phyloP scores from a whole-genome alignment of 208 protist species.

The Leptomonas pyrrhocoris region DNA sequence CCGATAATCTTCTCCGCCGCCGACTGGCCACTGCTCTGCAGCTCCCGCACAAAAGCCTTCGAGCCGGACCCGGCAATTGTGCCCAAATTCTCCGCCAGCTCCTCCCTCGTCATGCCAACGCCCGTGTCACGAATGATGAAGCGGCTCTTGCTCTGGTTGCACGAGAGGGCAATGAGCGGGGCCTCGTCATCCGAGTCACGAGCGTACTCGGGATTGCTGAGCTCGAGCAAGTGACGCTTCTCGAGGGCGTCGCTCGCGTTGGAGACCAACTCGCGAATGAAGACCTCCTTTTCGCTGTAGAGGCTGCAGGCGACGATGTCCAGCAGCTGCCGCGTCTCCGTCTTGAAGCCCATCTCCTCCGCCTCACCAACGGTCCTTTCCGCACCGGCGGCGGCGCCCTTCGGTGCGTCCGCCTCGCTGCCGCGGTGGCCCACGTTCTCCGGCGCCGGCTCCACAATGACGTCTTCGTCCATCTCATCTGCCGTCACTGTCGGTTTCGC shows the following conservation, averaged over 20 bases:
- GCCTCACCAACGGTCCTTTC: slow-evolving; percentile 75
- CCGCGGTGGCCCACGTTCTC: slow-evolving; percentile 22
- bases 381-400: slow-evolving; percentile 29
- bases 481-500: slow-evolving; percentile 22
- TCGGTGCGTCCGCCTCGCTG: slow-evolving; percentile 21
- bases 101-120: slow-evolving; percentile 97
- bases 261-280: slow-evolving; percentile 97
- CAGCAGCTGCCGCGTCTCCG: slow-evolving; percentile 98
- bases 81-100: slow-evolving; percentile 96
- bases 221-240: slow-evolving; percentile 92
- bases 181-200: slow-evolving; percentile 83
- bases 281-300: slow-evolving; percentile 98
- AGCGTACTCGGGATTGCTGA: slow-evolving; percentile 86
- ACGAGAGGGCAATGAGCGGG: slow-evolving; percentile 76
- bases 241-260: slow-evolving; percentile 98
- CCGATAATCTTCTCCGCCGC: slow-evolving; percentile 93
- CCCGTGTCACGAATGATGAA: slow-evolving; percentile 95
- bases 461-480: slow-evolving; percentile 81
- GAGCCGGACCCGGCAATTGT: slow-evolving; percentile 92
- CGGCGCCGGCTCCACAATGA: slow-evolving; percentile 80
- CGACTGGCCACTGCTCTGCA: slow-evolving; percentile 73
- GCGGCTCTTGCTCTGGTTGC: slow-evolving; percentile 92
- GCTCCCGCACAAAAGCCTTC: slow-evolving; percentile 90
- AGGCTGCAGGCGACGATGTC: slow-evolving; percentile 98
- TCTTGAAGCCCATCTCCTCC: slow-evolving; percentile 96